These are phyloP conservation scores for Fusarium redolens DNA, from an alignment of 2,329 filamentous ascomycete species.

Conservation along the genomic window DNA sequence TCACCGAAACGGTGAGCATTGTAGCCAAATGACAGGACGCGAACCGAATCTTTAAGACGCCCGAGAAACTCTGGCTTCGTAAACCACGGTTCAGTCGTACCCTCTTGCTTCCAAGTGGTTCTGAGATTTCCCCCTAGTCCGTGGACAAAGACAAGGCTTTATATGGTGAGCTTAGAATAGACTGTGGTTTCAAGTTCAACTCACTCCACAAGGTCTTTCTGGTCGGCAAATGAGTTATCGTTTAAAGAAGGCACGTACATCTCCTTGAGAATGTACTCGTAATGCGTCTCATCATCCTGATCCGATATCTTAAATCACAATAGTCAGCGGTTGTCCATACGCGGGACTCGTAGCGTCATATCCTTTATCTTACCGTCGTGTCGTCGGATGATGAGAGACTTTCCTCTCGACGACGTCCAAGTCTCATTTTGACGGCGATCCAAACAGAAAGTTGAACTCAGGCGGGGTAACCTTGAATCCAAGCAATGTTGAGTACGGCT, in stretches of 20 bases:
- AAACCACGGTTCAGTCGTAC: slow-evolving; percentile 29
- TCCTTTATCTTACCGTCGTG: background rate
- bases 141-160: slow-evolving; percentile 29
- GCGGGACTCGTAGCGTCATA: background rate
- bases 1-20: slow-evolving; percentile 37
- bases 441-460: background rate
- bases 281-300: slow-evolving; percentile 11
- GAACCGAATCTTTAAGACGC: slow-evolving; percentile 18
- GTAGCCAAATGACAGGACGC: slow-evolving; percentile 36
- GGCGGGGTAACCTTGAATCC: background rate
- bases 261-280: slow-evolving; percentile 38
- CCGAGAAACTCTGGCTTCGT: slow-evolving; percentile 31
- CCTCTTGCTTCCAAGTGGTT: slow-evolving; percentile 29
- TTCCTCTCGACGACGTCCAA: slow-evolving; percentile 7
- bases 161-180: background rate
- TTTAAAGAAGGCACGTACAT: slow-evolving; percentile 19
- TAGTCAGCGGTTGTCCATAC: background rate
- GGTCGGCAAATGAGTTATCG: background rate
- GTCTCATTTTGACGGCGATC: background rate
- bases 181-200: background rate
- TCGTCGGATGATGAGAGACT: background rate
- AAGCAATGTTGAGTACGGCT: background rate
- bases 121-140: slow-evolving; percentile 33
- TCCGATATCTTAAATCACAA: background rate
- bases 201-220: slow-evolving; percentile 33